Conservation (phyloP, 805 yeast species). For the Ogataea minuta region DNA sequence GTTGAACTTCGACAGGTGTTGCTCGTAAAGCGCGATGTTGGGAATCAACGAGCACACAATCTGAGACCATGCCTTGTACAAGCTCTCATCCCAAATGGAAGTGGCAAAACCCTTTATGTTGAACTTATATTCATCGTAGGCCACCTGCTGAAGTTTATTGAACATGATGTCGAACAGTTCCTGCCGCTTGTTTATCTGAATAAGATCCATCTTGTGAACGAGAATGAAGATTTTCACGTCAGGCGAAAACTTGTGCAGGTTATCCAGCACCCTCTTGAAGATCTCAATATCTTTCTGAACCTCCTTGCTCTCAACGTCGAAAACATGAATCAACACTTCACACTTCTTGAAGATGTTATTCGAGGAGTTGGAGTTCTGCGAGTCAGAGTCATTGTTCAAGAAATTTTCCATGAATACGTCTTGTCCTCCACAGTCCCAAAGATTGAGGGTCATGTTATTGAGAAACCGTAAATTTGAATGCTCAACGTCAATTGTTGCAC, state of each 20-base stretch:
- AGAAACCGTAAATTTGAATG: conserved; percentile 90
- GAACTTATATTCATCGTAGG: conserved; percentile 58
- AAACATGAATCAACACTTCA: conserved; percentile 92
- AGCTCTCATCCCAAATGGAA: conserved; percentile 94
- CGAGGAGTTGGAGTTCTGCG: conserved; percentile 44
- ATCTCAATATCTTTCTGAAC: conserved; percentile 92
- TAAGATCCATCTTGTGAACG: conserved; percentile 94
- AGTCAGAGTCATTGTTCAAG: conserved; percentile 45
- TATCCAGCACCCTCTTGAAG: conserved; percentile 77
- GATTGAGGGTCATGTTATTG: conserved; percentile 90
- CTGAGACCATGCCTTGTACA: conserved; percentile 95
- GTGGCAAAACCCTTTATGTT: conserved; percentile 85
- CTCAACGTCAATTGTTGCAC: conserved; percentile 98
- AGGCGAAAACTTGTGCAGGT: conserved; percentile 81
- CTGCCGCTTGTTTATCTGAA: conserved; percentile 79
- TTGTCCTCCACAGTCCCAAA: conserved; percentile 99
- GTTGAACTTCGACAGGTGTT: conserved; percentile 70
- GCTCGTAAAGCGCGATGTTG: conserved; percentile 78
- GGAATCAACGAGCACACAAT: conserved; percentile 95
- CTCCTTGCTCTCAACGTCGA: conserved; percentile 91
- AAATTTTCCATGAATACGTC: conserved; percentile 96
- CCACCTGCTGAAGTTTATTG: conserved; percentile 72
- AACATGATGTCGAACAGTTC: conserved; percentile 83
- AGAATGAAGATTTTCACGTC: conserved; percentile 88
- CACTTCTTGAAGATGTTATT: conserved; percentile 95